Conservation (phyloP, 2,329 filamentous ascomycete species). For the Plectosphaerella plurivora region DNA sequence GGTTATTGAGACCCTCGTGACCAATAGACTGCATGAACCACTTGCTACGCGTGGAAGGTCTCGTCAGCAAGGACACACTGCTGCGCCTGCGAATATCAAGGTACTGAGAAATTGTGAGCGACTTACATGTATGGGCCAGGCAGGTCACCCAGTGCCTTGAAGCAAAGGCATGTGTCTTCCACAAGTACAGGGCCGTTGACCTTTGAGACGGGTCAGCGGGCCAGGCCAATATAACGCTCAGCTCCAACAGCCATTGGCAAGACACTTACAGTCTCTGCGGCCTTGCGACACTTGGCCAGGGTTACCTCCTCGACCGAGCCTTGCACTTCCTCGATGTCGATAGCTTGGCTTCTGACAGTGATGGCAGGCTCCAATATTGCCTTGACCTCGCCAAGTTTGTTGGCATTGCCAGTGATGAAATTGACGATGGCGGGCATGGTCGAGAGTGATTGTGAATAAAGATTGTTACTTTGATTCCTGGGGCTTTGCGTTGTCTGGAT, state of each 20-base stretch:
- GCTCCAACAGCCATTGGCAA: neutral
- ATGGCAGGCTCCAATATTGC: slow-evolving; percentile 76
- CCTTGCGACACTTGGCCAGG: slow-evolving; percentile 76
- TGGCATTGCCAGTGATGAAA: slow-evolving; percentile 95
- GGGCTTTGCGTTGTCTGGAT: too few relatives aligned
- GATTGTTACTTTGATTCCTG: too few relatives aligned
- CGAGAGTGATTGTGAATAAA: too few relatives aligned
- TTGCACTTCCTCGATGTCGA: slow-evolving; percentile 88
- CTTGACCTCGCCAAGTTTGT: slow-evolving; percentile 87
- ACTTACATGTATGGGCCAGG: slow-evolving; percentile 90
- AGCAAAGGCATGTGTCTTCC: slow-evolving; percentile 93
- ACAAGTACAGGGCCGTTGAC: slow-evolving; percentile 84
- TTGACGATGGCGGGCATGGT: slow-evolving; percentile 48
- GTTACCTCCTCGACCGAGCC: slow-evolving; percentile 91
- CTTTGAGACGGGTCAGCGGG: slow-evolving; percentile 35
- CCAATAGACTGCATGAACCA: slow-evolving; percentile 87
- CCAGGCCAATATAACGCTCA: neutral
- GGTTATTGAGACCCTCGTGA: slow-evolving; percentile 80
- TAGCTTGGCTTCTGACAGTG: slow-evolving; percentile 64
- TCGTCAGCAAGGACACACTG: neutral
- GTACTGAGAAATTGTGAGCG: neutral
- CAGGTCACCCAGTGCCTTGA: slow-evolving; percentile 83
- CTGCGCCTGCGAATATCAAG: neutral
- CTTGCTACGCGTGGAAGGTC: slow-evolving; percentile 57
- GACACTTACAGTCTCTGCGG: slow-evolving; percentile 63